Base-by-base conservation (phyloP, 2,329 filamentous ascomycete genomes). In the Dryadomyces quercivorus region DNA sequence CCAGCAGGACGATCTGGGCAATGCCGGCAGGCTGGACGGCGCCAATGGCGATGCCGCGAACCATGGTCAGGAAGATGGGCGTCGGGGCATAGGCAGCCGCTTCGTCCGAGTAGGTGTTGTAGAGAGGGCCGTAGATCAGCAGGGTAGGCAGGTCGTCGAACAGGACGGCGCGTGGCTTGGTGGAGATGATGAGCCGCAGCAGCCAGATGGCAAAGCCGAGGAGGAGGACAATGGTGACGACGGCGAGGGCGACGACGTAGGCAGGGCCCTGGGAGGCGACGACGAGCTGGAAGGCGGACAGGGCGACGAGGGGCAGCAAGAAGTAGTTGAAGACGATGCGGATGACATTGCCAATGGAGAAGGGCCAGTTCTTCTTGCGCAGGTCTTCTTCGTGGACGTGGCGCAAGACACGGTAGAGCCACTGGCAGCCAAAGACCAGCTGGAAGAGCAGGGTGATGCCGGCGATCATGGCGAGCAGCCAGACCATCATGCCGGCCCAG, bases 91-190 rank as follows among this genome's bases (percentile, higher is more conserved):
- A 98, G 0, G 88, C 84, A 8, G 92, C 88, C 0, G 90, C 89
- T 66, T 92, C 87, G 66, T 98, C 93, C 22, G 88, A 93, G 67
- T 95, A 97, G 0, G 93, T 98, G 70, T 98, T 98, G 70, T 98
- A 98, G 8, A 98, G 74, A 5, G 93, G 89, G 0, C 93, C 93
- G 62, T 95, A 97, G 1, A 89, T 77, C 2, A 98, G 75, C 9
- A 97, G 83, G 0, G 89, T 96, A 7, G 89, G 83, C 50, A 98
- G 75, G 63, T 97, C 90, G 68, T 98, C 93, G 66, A 96, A 98
- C 10, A 98, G 76, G 60, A 89, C 86, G 1, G 89, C 86, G 57
- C 90, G 84, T 6, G 91, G 91, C 59, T 86, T 84, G 1, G 88
- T 93, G 22, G 76, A 81, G 55, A 85, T 82, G 62, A 97, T 92